Conservation (phyloP, 441 rosid species). For the Populus hybrid region DNA sequence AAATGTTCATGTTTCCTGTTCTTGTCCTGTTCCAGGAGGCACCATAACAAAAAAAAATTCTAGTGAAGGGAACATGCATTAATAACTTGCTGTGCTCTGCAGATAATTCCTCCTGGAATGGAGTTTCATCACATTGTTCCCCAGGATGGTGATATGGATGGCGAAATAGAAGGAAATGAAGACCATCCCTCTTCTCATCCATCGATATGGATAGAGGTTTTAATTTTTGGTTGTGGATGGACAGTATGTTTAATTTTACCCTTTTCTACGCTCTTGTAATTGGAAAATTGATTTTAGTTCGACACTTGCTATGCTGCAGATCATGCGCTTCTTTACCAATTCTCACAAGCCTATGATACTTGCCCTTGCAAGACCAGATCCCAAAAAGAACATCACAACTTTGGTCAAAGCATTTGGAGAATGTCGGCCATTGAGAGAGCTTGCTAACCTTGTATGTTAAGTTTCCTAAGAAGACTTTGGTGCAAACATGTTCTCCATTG, state of each 20-base stretch:
- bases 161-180: conserved; percentile 58
- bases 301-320: conserved; percentile 40
- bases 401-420: conserved; percentile 98
- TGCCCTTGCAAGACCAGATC: conserved; percentile 98
- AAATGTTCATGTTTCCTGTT: neutral
- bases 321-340: conserved; percentile 90
- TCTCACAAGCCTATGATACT: conserved; percentile 95
- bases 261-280: neutral
- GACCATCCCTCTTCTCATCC: conserved; percentile 79
- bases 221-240: conserved; percentile 1
- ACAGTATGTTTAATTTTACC: neutral
- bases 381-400: conserved; percentile 91
- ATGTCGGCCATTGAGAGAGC: conserved; percentile 78
- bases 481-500: neutral
- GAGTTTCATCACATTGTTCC: conserved; percentile 90
- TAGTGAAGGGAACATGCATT: neutral
- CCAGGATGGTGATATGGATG: conserved; percentile 74
- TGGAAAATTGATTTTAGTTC: neutral
- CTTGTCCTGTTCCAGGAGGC: neutral
- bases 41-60: neutral
- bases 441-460: conserved; percentile 83
- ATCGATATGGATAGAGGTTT: conserved; percentile 87
- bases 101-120: conserved; percentile 99
- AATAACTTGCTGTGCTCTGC: conserved; percentile 9
- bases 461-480: neutral